phyloP scores from a whole-genome alignment of 371 early-diverging fungal genomes.

The Haplosporangium sp. region DNA sequence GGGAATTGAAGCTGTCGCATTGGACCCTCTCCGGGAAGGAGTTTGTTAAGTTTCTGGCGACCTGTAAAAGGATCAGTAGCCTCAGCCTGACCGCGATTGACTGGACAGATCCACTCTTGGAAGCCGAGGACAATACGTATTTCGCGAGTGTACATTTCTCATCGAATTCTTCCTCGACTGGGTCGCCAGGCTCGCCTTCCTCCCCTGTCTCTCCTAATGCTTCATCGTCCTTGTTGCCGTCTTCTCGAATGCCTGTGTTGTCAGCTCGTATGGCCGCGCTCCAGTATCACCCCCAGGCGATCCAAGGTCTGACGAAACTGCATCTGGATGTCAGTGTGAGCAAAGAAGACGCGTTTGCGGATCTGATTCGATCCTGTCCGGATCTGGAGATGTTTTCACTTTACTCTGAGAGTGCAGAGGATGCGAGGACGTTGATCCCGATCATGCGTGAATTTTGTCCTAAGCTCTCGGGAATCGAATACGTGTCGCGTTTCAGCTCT shows the following conservation, averaged over 20 bases:
- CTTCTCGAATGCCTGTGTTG: not conserved
- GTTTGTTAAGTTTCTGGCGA: slow-evolving; percentile 17
- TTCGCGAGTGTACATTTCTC: not conserved
- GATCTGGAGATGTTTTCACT: slow-evolving; percentile 32
- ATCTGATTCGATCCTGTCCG: slow-evolving; percentile 26
- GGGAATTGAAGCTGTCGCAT: slow-evolving; percentile 33
- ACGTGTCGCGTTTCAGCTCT: slow-evolving; percentile 27
- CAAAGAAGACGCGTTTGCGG: slow-evolving; percentile 31
- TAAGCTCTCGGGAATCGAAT: slow-evolving; percentile 23
- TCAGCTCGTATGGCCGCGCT: not conserved
- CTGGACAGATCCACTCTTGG: slow-evolving; percentile 22
- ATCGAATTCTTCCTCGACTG: not conserved
- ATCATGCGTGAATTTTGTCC: slow-evolving; percentile 24
- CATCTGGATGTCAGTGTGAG: slow-evolving; percentile 25
- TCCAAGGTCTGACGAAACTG: slow-evolving; percentile 17
- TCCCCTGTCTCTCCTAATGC: not conserved
- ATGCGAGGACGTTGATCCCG: slow-evolving; percentile 21
- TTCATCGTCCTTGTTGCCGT: not conserved
- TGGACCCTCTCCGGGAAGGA: slow-evolving; percentile 31
- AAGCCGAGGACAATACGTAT: not conserved
- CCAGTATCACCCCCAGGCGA: not conserved
- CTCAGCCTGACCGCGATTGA: slow-evolving; percentile 30
- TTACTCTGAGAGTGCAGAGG: slow-evolving; percentile 29
- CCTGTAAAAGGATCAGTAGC: slow-evolving; percentile 14
- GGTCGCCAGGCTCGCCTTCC: not conserved